Evolutionary conservation across 345 rosid species (phyloP).

Genomic region (Raphanus sativus): DNA sequence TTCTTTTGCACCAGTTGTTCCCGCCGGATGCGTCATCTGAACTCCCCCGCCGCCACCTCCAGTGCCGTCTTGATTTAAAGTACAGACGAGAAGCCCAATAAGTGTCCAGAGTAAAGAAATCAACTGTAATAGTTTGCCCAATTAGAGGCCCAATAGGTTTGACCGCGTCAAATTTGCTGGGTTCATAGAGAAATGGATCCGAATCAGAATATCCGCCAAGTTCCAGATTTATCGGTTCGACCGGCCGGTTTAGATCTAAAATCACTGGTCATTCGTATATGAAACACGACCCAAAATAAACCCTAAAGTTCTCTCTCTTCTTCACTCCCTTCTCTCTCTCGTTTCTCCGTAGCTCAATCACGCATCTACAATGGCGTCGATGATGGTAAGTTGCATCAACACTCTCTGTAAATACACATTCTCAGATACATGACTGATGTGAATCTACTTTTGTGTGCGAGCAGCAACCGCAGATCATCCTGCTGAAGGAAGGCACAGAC

Average conservation of each 20-base stretch:
- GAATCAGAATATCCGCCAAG: not conserved
- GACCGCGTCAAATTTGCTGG: not conserved
- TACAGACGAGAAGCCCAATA: too few species aligned
- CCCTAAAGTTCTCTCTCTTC: constrained; percentile 33
- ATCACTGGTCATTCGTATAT: constrained; percentile 11
- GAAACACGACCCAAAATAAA: constrained; percentile 33
- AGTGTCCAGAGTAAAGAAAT: too few species aligned
- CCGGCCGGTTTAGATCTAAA: constrained; percentile 33
- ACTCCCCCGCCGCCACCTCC: too few species aligned
- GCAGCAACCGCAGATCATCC: constrained; percentile 99
- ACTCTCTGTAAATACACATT: not conserved
- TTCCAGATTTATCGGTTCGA: constrained; percentile 7
- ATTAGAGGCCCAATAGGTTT: not conserved
- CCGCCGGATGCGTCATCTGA: too few species aligned
- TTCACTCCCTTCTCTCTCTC: constrained; percentile 7
- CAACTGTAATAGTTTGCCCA: too few species aligned
- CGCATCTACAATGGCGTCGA: constrained; percentile 47
- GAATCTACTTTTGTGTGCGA: not conserved
- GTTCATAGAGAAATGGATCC: not conserved
- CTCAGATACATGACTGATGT: not conserved
- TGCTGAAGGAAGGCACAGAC: constrained; percentile 96
- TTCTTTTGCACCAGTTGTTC: too few species aligned
- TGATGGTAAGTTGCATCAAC: constrained; percentile 42
- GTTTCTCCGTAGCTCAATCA: constrained; percentile 11
- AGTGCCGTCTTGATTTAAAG: too few species aligned